These are phyloP conservation scores for Monilinia fructigena DNA, from an alignment of 2,329 filamentous ascomycete species.

Conservation along the genomic window DNA sequence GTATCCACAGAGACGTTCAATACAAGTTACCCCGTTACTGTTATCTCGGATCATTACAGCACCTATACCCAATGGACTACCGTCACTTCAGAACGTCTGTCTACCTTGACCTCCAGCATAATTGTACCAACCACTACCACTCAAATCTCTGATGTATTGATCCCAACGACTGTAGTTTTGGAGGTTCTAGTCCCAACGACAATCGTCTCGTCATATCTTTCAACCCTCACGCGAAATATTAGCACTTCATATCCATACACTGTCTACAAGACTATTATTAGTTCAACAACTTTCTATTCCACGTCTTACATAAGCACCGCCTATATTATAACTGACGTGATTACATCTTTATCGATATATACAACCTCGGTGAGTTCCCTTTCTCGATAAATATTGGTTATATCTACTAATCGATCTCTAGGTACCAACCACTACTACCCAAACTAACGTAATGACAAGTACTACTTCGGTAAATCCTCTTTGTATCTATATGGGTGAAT, in stretches of 20 bases:
- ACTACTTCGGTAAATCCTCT: background rate
- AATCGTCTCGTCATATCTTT: background rate
- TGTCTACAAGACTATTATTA: constrained; percentile 12
- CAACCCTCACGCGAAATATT: background rate
- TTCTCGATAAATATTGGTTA: no score
- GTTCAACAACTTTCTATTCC: constrained; percentile 15
- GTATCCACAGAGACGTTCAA: constrained; percentile 5
- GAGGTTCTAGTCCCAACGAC: constrained; percentile 9
- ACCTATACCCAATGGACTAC: constrained; percentile 17
- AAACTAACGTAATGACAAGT: constrained; percentile 1
- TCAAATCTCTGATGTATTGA: background rate
- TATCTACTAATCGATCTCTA: background rate
- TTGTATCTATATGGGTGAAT: background rate
- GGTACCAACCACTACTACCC: constrained; percentile 6
- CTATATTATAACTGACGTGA: background rate
- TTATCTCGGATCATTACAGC: constrained; percentile 9
- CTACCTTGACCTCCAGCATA: constrained; percentile 9
- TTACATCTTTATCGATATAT: constrained; percentile 2
- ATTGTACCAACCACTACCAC: constrained; percentile 12
- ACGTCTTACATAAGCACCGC: constrained; percentile 14
- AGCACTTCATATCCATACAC: constrained; percentile 14
- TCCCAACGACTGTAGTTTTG: constrained; percentile 4
- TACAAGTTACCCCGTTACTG: constrained; percentile 11
- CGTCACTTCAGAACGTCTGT: background rate
- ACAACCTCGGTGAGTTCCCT: background rate